phyloP scores from a whole-genome alignment of 345 rosid species.

The Lepidium didymum region DNA sequence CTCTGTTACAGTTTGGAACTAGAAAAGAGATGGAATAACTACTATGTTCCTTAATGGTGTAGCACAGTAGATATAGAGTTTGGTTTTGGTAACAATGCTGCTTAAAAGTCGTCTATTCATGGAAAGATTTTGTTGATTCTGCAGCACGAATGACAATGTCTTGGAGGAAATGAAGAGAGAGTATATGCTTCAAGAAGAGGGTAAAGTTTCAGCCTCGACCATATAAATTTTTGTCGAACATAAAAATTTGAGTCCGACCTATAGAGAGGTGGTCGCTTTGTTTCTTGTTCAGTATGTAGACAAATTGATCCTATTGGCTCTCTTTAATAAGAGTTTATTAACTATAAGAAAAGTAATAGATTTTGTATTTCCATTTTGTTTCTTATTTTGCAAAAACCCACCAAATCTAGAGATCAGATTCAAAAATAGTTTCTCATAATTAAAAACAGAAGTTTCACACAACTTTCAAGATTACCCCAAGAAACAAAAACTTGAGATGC shows the following conservation, averaged over 20 bases:
- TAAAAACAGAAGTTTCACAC: slow-evolving; percentile 1
- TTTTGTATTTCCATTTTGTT: background rate
- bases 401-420: background rate
- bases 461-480: background rate
- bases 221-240: background rate
- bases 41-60: background rate
- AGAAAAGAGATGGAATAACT: background rate
- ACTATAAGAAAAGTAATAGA: background rate
- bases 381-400: background rate
- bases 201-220: slow-evolving; percentile 28
- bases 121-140: background rate
- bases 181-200: slow-evolving; percentile 64
- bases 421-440: background rate
- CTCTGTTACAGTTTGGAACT: background rate
- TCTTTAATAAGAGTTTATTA: background rate
- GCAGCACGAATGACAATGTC: slow-evolving; percentile 79
- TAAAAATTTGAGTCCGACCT: background rate
- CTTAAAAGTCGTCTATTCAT: background rate
- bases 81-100: background rate
- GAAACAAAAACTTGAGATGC: background rate
- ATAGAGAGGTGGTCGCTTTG: background rate
- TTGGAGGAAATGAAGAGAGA: slow-evolving; percentile 89
- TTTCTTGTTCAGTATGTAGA: background rate
- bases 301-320: background rate
- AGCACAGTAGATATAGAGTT: background rate